Evolutionary conservation across 2,329 filamentous ascomycete genomes (phyloP).

Genomic region (Diaporthe australafricana): DNA sequence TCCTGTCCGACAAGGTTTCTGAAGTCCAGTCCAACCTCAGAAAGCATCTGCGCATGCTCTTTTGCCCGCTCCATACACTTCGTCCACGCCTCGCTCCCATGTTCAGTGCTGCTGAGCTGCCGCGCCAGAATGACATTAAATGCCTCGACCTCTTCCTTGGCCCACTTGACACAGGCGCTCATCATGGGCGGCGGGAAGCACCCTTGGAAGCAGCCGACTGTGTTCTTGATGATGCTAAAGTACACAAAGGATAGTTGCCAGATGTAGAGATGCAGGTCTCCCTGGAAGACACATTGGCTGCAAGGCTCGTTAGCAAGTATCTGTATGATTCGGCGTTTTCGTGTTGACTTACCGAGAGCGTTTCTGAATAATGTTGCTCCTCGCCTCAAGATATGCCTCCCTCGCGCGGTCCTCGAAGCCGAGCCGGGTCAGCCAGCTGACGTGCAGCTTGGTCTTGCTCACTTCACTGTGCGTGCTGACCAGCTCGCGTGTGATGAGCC

Average conservation of each 20-base stretch:
- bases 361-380: constrained; percentile 82
- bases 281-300: constrained; percentile 95
- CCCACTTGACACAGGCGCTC: constrained; percentile 97
- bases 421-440: constrained; percentile 85
- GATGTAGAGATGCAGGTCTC: constrained; percentile 91
- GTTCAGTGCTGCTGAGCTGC: constrained; percentile 88
- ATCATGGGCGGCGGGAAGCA: constrained; percentile 90
- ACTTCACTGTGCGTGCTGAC: constrained; percentile 82
- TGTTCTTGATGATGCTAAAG: constrained; percentile 94
- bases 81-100: constrained; percentile 79
- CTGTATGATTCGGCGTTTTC: constrained; percentile 34
- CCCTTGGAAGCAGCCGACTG: constrained; percentile 85
- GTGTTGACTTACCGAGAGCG: constrained; percentile 75
- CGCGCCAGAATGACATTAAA: constrained; percentile 87
- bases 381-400: constrained; percentile 85
- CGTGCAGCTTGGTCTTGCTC: constrained; percentile 81
- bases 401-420: constrained; percentile 92
- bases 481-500: constrained; percentile 81
- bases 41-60: constrained; percentile 82
- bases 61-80: constrained; percentile 86
- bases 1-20: constrained; percentile 80
- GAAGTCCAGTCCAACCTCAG: constrained; percentile 92
- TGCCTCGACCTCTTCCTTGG: constrained; percentile 91
- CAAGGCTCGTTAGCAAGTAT: constrained; percentile 42
- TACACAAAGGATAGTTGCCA: constrained; percentile 96